Percentiles rank a stretch among this genome's conserved stretches.
Evolutionary conservation across 768 basidiomycete genomes (phyloP).

Genomic region (Russula foetens): DNA sequence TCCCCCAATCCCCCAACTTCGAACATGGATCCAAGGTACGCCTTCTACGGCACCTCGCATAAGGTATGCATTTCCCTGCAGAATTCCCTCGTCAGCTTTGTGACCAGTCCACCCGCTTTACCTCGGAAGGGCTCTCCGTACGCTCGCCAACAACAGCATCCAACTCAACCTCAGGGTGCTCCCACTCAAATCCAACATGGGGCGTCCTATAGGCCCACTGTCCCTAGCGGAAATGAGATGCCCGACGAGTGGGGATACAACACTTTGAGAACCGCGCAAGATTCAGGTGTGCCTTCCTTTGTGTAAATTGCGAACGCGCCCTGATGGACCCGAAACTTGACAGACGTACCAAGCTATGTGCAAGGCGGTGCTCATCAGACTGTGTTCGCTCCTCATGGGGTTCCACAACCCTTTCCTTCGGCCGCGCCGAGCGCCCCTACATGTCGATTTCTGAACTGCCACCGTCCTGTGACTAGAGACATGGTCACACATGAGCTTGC

Average conservation of each 20-base stretch:
- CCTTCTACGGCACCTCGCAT: background rate
- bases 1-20: no score
- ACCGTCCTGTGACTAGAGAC: background rate
- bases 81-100: background rate
- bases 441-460: background rate
- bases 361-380: background rate
- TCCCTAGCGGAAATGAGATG: background rate
- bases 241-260: background rate
- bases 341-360: background rate
- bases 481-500: background rate
- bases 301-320: background rate
- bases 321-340: background rate
- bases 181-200: background rate
- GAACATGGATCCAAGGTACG: background rate
- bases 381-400: background rate
- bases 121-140: background rate
- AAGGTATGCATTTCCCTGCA: background rate
- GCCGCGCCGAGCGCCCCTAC: background rate
- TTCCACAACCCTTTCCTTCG: background rate
- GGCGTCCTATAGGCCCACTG: background rate
- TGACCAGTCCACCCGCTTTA: background rate
- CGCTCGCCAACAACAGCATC: background rate
- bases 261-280: no score
- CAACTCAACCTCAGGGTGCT: no score
- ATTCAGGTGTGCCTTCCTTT: background rate